Evolutionary conservation across 2,329 filamentous ascomycete species (phyloP).

Genomic region (Cladosporium sp.): DNA sequence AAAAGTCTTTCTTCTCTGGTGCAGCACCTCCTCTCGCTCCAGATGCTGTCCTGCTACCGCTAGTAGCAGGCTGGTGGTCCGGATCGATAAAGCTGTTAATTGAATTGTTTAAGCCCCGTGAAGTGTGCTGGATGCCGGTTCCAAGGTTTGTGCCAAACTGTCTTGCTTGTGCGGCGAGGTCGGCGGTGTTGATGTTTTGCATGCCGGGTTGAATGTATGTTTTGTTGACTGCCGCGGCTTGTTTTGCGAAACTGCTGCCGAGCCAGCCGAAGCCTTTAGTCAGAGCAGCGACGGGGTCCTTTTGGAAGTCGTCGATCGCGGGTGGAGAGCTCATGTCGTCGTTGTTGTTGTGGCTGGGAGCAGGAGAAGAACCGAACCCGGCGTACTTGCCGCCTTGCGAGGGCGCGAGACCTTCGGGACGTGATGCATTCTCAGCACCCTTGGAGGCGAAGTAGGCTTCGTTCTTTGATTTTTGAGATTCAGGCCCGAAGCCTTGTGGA

Average conservation of each 20-base stretch:
- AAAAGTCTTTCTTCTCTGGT: conserved; percentile 75
- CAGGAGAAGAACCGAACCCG: conserved; percentile 80
- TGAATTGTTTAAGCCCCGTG: conserved; percentile 70
- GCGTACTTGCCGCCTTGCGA: conserved; percentile 88
- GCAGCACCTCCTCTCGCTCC: conserved; percentile 44
- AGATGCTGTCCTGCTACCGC: conserved; percentile 7
- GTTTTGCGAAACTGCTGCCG: conserved; percentile 78
- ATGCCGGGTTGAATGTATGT: conserved; percentile 90
- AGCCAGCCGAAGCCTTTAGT: conserved; percentile 96
- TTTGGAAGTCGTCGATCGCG: conserved; percentile 81
- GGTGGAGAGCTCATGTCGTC: conserved; percentile 47
- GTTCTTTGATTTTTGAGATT: conserved; percentile 57
- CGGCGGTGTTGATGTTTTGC: conserved; percentile 66
- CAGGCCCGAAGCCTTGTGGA: conserved; percentile 14
- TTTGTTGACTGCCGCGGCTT: conserved; percentile 86
- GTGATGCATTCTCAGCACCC: conserved; percentile 74
- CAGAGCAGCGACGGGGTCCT: conserved; percentile 81
- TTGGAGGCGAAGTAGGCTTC: conserved; percentile 87
- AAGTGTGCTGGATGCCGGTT: conserved; percentile 61
- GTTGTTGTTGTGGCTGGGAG: conserved; percentile 38
- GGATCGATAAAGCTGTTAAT: conserved; percentile 82
- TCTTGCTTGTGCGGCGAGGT: conserved; percentile 57
- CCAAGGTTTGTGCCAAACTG: conserved; percentile 46
- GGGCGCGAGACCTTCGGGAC: conserved; percentile 71
- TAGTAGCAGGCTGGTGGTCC: conserved; percentile 14